Conservation (phyloP, 148 eudicot species). For the Nepenthes mirabilis region DNA sequence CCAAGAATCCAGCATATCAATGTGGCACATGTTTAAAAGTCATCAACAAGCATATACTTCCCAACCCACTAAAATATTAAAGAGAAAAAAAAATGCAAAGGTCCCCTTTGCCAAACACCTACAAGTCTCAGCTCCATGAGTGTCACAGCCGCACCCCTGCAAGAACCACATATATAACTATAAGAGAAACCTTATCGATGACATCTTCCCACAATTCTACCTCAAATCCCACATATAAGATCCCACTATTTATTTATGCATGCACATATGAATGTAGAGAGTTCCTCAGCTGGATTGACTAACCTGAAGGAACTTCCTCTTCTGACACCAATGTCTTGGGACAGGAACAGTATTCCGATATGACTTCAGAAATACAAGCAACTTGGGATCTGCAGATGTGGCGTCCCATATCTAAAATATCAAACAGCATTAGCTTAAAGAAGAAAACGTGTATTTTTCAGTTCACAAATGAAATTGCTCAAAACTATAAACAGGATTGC, state of each 20-base stretch:
- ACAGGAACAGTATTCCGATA: conserved; percentile 93
- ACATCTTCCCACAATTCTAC: conserved; percentile 31
- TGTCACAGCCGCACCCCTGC: conserved; percentile 95
- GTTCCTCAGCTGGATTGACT: conserved; percentile 11
- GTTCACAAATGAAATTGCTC: too few relatives aligned
- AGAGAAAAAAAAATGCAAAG: conserved; percentile 32
- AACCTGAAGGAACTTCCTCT: conserved; percentile 92
- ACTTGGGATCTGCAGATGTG: conserved; percentile 75
- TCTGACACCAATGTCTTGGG: conserved; percentile 96
- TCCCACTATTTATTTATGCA: conserved; percentile 14
- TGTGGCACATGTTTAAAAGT: neutral
- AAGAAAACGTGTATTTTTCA: neutral
- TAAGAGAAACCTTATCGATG: conserved; percentile 81
- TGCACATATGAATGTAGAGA: conserved; percentile 4
- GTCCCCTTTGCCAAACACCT: conserved; percentile 62
- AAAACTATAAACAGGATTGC: too few relatives aligned
- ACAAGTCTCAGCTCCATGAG: conserved; percentile 73
- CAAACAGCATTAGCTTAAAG: conserved; percentile 2
- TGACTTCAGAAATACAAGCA: conserved; percentile 76
- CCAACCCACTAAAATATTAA: conserved; percentile 33
- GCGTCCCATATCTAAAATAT: conserved; percentile 90
- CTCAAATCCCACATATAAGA: conserved; percentile 18
- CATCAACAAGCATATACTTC: neutral
- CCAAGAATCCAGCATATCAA: conserved; percentile 2
- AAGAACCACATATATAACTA: conserved; percentile 92